Evolutionary conservation across 1,139 yeast genomes (phyloP).

Genomic region (Entelexis paramagnoliae): DNA sequence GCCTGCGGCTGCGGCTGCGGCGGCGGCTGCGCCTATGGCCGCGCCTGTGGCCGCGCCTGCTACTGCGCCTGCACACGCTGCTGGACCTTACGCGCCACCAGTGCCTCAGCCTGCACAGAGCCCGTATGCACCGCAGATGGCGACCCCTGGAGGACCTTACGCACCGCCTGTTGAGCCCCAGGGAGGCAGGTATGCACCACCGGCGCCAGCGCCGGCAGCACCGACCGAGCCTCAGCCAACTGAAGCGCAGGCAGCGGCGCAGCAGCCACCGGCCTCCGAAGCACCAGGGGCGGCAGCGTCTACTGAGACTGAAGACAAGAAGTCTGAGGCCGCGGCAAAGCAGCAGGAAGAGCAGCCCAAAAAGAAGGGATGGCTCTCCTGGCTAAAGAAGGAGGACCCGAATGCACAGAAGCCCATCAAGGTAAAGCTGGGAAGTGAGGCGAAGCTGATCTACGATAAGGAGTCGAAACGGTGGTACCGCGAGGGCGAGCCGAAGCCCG

Average conservation of each 20-base stretch:
- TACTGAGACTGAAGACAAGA: too few relatives aligned
- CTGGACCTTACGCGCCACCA: background rate
- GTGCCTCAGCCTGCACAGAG: background rate
- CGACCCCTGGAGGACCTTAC: background rate
- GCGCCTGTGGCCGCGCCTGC: background rate
- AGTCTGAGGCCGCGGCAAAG: background rate
- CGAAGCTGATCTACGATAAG: slow-evolving; percentile 68
- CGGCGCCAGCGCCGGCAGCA: background rate
- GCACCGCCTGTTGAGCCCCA: background rate
- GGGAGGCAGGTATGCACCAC: background rate
- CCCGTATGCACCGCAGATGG: background rate
- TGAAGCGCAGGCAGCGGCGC: too few relatives aligned
- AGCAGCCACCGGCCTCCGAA: too few relatives aligned
- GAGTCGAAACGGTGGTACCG: slow-evolving; percentile 81
- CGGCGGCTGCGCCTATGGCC: too few relatives aligned
- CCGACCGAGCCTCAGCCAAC: too few relatives aligned
- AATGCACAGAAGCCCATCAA: slow-evolving; percentile 64
- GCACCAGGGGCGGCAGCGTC: background rate
- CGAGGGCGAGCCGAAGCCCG: slow-evolving; percentile 62
- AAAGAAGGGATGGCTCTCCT: slow-evolving; percentile 43
- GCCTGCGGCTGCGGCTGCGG: too few relatives aligned
- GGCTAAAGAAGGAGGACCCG: slow-evolving; percentile 37
- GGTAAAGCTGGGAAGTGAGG: slow-evolving; percentile 65
- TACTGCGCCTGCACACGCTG: too few relatives aligned
- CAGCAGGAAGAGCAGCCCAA: slow-evolving; percentile 22